Evolutionary conservation across 1,284 basidiomycete species (phyloP).

Genomic region (Spongispora temasekensis): DNA sequence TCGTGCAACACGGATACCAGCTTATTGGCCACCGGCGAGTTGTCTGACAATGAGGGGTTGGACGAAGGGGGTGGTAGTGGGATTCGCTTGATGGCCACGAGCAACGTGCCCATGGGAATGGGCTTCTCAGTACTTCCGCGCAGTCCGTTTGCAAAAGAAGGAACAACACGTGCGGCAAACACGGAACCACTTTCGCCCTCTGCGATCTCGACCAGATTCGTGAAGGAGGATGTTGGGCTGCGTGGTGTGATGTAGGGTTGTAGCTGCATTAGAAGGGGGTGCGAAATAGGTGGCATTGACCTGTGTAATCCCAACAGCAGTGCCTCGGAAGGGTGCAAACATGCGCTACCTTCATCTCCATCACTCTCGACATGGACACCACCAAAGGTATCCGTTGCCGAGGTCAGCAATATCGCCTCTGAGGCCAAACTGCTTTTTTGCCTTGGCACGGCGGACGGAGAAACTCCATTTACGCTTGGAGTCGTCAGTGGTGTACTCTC

Average conservation of each 20-base stretch:
- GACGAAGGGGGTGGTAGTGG: slow-evolving; percentile 49
- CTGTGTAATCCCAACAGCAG: neutral
- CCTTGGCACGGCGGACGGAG: slow-evolving; percentile 8
- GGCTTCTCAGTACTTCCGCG: slow-evolving; percentile 19
- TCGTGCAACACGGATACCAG: slow-evolving; percentile 62
- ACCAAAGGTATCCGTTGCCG: slow-evolving; percentile 43
- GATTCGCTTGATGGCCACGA: slow-evolving; percentile 74
- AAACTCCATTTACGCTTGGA: slow-evolving; percentile 16
- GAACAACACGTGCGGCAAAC: slow-evolving; percentile 56
- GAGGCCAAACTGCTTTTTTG: slow-evolving; percentile 19
- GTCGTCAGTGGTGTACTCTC: slow-evolving; percentile 21
- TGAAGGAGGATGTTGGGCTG: slow-evolving; percentile 62
- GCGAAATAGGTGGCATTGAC: slow-evolving; percentile 25
- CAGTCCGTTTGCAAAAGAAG: slow-evolving; percentile 37
- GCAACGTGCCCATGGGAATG: slow-evolving; percentile 34
- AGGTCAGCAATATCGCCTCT: slow-evolving; percentile 33
- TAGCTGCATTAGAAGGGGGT: slow-evolving; percentile 53
- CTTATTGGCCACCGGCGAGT: slow-evolving; percentile 52
- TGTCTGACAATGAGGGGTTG: slow-evolving; percentile 15
- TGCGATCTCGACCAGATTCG: slow-evolving; percentile 70
- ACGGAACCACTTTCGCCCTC: slow-evolving; percentile 79
- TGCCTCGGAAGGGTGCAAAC: slow-evolving; percentile 35
- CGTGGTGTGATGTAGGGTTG: slow-evolving; percentile 62
- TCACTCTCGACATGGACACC: slow-evolving; percentile 28
- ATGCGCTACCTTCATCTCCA: slow-evolving; percentile 3